Conservation (phyloP, 148 eudicot genomes). For the Agrostemma githago region DNA sequence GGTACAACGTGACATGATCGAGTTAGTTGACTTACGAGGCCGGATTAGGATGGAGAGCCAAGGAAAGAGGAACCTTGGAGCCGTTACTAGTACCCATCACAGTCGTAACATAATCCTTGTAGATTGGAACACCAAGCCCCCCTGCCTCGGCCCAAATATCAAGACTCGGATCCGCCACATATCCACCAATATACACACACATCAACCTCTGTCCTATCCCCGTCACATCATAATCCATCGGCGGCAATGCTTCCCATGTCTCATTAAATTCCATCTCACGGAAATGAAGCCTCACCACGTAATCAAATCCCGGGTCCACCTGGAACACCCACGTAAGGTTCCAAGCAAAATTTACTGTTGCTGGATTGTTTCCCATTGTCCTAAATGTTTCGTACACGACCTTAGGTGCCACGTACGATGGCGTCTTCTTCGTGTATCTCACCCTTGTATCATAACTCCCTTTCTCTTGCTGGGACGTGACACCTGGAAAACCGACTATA, state of each 20-base stretch:
- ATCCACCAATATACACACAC: conserved; percentile 25
- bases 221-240: no score
- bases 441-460: no score
- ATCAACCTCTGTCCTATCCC: conserved; percentile 5
- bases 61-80: not conserved
- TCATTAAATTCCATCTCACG: conserved; percentile 35
- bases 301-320: conserved; percentile 44
- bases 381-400: conserved; percentile 28
- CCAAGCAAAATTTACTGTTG: not conserved
- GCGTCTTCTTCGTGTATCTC: not conserved
- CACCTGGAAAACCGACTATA: no score
- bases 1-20: no score
- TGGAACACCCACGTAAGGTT: conserved; percentile 32
- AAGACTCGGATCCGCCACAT: conserved; percentile 16
- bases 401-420: conserved; percentile 34
- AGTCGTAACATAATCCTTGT: conserved; percentile 29
- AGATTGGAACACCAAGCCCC: conserved; percentile 4
- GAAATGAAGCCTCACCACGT: conserved; percentile 42
- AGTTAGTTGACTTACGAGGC: not conserved
- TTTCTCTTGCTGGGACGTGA: no score
- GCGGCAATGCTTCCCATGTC: no score
- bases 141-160: conserved; percentile 20
- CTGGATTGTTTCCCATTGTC: not conserved
- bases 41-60: not conserved
- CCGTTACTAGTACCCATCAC: conserved; percentile 10